phyloP scores from a whole-genome alignment of 2,329 filamentous ascomycete genomes.

The Lasiodiplodia gonubiensis region DNA sequence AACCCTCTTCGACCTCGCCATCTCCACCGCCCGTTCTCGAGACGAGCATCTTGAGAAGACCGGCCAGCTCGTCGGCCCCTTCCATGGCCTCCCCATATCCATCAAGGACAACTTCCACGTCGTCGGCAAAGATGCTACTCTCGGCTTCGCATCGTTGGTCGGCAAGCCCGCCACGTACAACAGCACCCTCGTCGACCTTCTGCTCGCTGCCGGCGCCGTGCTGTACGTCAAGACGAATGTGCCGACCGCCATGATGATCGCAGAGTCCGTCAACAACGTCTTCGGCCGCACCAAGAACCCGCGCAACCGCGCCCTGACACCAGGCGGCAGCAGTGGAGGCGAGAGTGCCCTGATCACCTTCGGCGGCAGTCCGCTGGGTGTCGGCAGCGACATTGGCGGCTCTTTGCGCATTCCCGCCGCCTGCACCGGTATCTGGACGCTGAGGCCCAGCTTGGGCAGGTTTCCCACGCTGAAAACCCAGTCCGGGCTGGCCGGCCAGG shows the following conservation, averaged over 20 bases:
- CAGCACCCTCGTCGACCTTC: slow-evolving; percentile 62
- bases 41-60: slow-evolving; percentile 57
- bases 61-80: slow-evolving; percentile 61
- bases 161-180: slow-evolving; percentile 63
- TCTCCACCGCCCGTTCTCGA: slow-evolving; percentile 57
- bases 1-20: slow-evolving; percentile 60
- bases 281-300: slow-evolving; percentile 70
- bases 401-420: slow-evolving; percentile 63
- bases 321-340: slow-evolving; percentile 71
- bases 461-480: slow-evolving; percentile 62
- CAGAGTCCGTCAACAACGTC: slow-evolving; percentile 69
- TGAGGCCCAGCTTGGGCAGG: slow-evolving; percentile 63
- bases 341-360: slow-evolving; percentile 68
- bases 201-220: slow-evolving; percentile 66
- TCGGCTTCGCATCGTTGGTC: slow-evolving; percentile 69
- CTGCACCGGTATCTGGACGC: slow-evolving; percentile 63
- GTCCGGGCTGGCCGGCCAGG: slow-evolving; percentile 68
- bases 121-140: slow-evolving; percentile 63
- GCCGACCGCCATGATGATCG: slow-evolving; percentile 72
- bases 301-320: slow-evolving; percentile 62
- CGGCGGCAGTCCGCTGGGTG: slow-evolving; percentile 63
- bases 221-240: slow-evolving; percentile 75
- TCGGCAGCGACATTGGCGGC: slow-evolving; percentile 69
- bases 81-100: slow-evolving; percentile 70
- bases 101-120: slow-evolving; percentile 76